Evolutionary conservation across 1,284 basidiomycete genomes (phyloP).

Genomic region (Cutaneotrichosporon daszewskae): DNA sequence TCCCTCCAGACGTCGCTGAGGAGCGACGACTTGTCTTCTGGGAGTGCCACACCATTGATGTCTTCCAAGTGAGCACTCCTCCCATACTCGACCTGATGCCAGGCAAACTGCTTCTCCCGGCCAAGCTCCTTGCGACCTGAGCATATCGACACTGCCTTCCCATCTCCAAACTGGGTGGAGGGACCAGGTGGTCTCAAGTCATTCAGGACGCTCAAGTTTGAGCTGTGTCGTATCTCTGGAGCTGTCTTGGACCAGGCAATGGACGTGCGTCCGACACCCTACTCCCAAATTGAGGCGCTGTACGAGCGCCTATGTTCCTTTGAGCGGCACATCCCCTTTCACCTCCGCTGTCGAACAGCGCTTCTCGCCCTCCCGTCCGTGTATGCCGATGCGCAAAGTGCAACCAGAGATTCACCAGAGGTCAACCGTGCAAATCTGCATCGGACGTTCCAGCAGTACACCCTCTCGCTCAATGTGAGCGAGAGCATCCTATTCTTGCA

Average conservation of each 20-base stretch:
- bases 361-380: constrained; percentile 21
- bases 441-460: constrained; percentile 30
- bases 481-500: constrained; percentile 29
- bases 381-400: constrained; percentile 21
- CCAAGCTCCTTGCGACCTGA: constrained; percentile 22
- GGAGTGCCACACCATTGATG: constrained; percentile 26
- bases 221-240: constrained; percentile 26
- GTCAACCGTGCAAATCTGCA: constrained; percentile 19
- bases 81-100: neutral
- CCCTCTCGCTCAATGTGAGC: constrained; percentile 26
- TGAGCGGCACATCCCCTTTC: constrained; percentile 25
- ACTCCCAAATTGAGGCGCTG: constrained; percentile 18
- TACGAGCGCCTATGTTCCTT: constrained; percentile 27
- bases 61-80: constrained; percentile 15
- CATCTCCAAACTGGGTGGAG: constrained; percentile 12
- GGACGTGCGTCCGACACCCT: constrained; percentile 19
- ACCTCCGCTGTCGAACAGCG: constrained; percentile 27
- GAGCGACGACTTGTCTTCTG: constrained; percentile 32
- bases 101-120: constrained; percentile 33
- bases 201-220: constrained; percentile 28
- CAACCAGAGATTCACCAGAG: constrained; percentile 21
- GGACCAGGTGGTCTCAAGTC: constrained; percentile 6
- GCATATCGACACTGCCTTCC: constrained; percentile 33
- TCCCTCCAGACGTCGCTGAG: constrained; percentile 29
- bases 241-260: constrained; percentile 24